phyloP scores from a whole-genome alignment of 208 protist species.

The Trypanosoma vivax region DNA sequence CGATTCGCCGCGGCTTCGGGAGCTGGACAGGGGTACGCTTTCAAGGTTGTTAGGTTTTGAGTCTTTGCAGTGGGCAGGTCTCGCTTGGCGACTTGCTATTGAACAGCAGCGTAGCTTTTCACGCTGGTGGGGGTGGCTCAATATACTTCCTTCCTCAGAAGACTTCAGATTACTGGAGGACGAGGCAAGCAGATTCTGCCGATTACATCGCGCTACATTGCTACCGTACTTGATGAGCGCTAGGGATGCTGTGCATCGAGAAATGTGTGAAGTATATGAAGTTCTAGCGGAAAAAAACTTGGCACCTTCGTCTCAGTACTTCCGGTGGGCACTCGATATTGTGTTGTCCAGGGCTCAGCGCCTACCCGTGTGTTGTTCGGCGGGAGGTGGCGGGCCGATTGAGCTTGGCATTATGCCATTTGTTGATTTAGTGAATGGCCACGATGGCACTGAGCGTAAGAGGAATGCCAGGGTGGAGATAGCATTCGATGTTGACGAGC shows the following conservation, averaged over 20 bases:
- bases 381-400: neutral
- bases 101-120: slow-evolving; percentile 73
- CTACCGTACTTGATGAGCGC: slow-evolving; percentile 49
- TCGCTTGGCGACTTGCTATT: slow-evolving; percentile 71
- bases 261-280: slow-evolving; percentile 32
- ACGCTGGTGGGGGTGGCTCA: slow-evolving; percentile 78
- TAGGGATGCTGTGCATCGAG: slow-evolving; percentile 29
- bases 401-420: slow-evolving; percentile 81
- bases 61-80: slow-evolving; percentile 47
- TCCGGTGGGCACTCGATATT: slow-evolving; percentile 52
- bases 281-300: slow-evolving; percentile 39
- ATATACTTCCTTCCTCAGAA: slow-evolving; percentile 36
- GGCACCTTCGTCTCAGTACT: slow-evolving; percentile 28
- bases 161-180: slow-evolving; percentile 33
- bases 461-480: slow-evolving; percentile 70
- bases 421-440: slow-evolving; percentile 69
- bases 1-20: neutral
- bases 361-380: slow-evolving; percentile 53
- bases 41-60: slow-evolving; percentile 34
- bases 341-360: slow-evolving; percentile 53
- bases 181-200: slow-evolving; percentile 40
- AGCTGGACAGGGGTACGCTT: slow-evolving; percentile 43
- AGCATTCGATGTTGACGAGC: slow-evolving; percentile 40
- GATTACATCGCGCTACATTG: slow-evolving; percentile 51
- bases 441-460: slow-evolving; percentile 28